Evolutionary conservation across 768 basidiomycete species (phyloP).

Genomic region (Cantharellus cinnabarinus): DNA sequence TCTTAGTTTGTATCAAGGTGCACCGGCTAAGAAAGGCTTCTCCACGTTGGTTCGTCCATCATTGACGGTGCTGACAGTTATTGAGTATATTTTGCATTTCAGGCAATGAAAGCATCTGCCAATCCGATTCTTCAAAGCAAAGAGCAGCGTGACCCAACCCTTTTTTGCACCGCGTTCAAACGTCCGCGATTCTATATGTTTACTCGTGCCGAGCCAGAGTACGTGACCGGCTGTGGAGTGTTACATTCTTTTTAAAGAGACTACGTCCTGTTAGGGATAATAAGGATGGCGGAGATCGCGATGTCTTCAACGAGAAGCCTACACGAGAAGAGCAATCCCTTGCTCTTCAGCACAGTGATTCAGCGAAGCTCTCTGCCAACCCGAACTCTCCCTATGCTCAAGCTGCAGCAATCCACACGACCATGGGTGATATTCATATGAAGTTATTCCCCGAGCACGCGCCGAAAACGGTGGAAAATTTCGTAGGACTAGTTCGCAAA

Average conservation of each 20-base stretch:
- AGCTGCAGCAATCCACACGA: conserved; percentile 83
- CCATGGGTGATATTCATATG: conserved; percentile 80
- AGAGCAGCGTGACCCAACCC: conserved; percentile 65
- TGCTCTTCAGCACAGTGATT: conserved; percentile 27
- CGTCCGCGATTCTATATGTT: conserved; percentile 88
- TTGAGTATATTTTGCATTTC: background rate
- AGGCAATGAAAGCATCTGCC: conserved; percentile 90
- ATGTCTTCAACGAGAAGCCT: conserved; percentile 95
- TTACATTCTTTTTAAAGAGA: too few relatives aligned
- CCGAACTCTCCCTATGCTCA: conserved; percentile 17
- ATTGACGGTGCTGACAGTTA: background rate
- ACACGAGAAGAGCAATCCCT: conserved; percentile 89
- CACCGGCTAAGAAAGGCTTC: conserved; percentile 67
- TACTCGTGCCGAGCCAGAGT: conserved; percentile 80
- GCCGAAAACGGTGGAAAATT: conserved; percentile 95
- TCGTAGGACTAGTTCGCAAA: conserved; percentile 75
- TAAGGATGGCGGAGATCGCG: conserved; percentile 66
- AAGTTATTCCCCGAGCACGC: conserved; percentile 78
- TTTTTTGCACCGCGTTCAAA: conserved; percentile 88
- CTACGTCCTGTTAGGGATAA: conserved; percentile 33
- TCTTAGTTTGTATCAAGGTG: conserved; percentile 78
- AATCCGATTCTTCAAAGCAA: conserved; percentile 87
- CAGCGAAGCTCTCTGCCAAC: conserved; percentile 16
- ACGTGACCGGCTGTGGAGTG: conserved; percentile 15
- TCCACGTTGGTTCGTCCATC: conserved; percentile 50